These are phyloP conservation scores for Wickerhamiella galacta DNA, from an alignment of 805 yeast species.

Conservation along the genomic window DNA sequence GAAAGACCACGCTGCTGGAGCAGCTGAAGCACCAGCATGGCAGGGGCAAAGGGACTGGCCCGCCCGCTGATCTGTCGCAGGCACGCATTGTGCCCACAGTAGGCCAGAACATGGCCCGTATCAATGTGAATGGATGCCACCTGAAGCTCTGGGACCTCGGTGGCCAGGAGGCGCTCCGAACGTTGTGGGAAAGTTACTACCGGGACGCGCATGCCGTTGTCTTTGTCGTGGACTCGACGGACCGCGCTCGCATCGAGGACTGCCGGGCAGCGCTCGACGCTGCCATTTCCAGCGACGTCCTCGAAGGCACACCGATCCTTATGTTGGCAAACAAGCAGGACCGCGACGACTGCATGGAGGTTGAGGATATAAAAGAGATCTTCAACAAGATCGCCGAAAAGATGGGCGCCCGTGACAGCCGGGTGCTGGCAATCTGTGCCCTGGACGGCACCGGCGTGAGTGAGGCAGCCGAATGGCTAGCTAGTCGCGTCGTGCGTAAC, in stretches of 20 bases:
- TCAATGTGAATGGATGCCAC: constrained; percentile 24
- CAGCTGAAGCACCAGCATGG: constrained; percentile 40
- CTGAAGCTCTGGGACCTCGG: constrained; percentile 94
- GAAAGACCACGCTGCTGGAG: constrained; percentile 73
- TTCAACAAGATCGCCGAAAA: constrained; percentile 69
- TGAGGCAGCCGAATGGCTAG: constrained; percentile 83
- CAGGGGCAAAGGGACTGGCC: constrained; percentile 23
- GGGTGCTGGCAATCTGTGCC: constrained; percentile 83
- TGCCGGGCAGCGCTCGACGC: constrained; percentile 46
- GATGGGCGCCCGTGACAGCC: constrained; percentile 76
- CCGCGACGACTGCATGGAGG: constrained; percentile 48
- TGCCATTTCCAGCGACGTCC: constrained; percentile 40
- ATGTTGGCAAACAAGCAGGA: constrained; percentile 97
- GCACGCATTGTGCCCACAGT: constrained; percentile 71
- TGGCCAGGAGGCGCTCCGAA: constrained; percentile 74
- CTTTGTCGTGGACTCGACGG: constrained; percentile 85
- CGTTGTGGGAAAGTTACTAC: constrained; percentile 80
- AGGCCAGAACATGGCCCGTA: constrained; percentile 57
- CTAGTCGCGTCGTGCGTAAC: constrained; percentile 51
- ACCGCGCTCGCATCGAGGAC: constrained; percentile 64
- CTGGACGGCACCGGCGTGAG: constrained; percentile 59
- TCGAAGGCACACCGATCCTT: constrained; percentile 70
- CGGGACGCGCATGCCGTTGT: constrained; percentile 78
- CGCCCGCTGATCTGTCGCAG: constrained; percentile 10
- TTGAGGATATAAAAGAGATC: constrained; percentile 66